phyloP scores from a whole-genome alignment of 2,329 filamentous ascomycete species.

The Sporothrix brunneoviolacea region DNA sequence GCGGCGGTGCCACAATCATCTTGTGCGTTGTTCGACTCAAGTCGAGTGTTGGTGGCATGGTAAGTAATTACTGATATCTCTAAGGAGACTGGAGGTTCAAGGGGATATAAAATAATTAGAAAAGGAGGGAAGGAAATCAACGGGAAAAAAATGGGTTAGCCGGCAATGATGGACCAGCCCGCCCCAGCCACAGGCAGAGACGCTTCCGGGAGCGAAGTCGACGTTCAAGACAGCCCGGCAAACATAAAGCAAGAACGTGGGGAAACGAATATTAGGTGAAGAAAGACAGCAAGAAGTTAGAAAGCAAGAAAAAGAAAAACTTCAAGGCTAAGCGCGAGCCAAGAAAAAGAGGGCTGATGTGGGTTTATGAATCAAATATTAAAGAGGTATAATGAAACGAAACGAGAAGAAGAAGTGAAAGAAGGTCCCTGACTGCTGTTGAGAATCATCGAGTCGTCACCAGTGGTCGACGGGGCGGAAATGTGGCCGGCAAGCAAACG shows the following conservation, averaged over 20 bases:
- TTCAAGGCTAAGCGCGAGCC: background rate
- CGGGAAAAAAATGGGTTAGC: background rate
- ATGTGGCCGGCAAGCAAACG: background rate
- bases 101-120: background rate
- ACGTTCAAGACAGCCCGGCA: too few species aligned
- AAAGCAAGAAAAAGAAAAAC: background rate
- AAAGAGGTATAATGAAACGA: background rate
- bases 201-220: background rate
- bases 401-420: background rate
- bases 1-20: slow-evolving; percentile 47
- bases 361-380: background rate
- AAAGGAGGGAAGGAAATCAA: background rate
- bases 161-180: background rate
- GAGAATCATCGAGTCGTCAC: background rate
- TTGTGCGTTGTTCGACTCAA: slow-evolving; percentile 39
- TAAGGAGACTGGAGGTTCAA: background rate
- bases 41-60: slow-evolving; percentile 43
- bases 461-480: background rate
- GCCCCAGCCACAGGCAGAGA: background rate
- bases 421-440: background rate
- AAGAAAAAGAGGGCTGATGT: slow-evolving; percentile 2
- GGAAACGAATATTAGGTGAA: background rate
- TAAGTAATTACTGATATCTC: slow-evolving; percentile 7
- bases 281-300: background rate
- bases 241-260: background rate